These are phyloP conservation scores for Cenchrus purpureus DNA, from an alignment of 176 grass and related monocot genomes.

Conservation along the genomic window DNA sequence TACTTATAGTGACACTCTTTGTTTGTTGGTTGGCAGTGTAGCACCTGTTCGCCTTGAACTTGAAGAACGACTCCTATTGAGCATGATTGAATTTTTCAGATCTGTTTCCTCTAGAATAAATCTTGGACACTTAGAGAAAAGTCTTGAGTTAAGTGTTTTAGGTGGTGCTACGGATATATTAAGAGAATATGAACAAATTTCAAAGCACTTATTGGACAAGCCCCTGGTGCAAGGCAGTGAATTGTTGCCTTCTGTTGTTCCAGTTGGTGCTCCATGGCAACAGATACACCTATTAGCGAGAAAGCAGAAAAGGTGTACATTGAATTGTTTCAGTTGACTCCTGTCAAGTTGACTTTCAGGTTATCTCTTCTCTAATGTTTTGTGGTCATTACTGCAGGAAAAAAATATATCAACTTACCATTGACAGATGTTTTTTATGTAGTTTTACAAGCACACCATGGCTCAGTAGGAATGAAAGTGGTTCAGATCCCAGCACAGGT, in stretches of 20 bases:
- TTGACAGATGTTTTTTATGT: conserved; percentile 46
- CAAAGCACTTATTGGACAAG: conserved; percentile 55
- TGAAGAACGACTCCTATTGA: conserved; percentile 89
- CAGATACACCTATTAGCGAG: conserved; percentile 94
- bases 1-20: conserved; percentile 41
- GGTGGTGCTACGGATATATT: conserved; percentile 50
- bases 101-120: conserved; percentile 77
- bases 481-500: conserved; percentile 61
- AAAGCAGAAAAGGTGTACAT: conserved; percentile 91
- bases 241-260: conserved; percentile 82
- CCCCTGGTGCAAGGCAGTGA: conserved; percentile 38
- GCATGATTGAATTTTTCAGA: conserved; percentile 84
- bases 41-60: conserved; percentile 89
- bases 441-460: conserved; percentile 97
- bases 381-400: conserved; percentile 15
- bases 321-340: conserved; percentile 81
- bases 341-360: conserved; percentile 87
- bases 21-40: conserved; percentile 61
- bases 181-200: conserved; percentile 47
- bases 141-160: conserved; percentile 64
- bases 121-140: conserved; percentile 60
- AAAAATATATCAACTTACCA: conserved; percentile 12
- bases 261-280: conserved; percentile 91
- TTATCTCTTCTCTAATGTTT: conserved; percentile 53
- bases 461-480: conserved; percentile 76